phyloP scores from a whole-genome alignment of 208 protist species.

The Leishmania braziliensis region DNA sequence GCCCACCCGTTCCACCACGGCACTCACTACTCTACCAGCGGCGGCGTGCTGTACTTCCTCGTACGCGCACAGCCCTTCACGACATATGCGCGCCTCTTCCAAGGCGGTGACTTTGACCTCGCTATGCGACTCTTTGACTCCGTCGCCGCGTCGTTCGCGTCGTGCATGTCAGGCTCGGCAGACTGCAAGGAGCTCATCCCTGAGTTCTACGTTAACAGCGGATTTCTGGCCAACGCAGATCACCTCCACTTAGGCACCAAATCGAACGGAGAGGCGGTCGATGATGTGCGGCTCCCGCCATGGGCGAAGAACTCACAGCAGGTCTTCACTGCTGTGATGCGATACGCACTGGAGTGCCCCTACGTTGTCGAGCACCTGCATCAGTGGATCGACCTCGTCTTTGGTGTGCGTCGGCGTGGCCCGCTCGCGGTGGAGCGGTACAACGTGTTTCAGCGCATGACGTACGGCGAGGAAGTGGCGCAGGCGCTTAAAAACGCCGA shows the following conservation, averaged over 20 bases:
- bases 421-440: slow-evolving; percentile 78
- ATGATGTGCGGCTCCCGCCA: slow-evolving; percentile 94
- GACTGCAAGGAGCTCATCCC: slow-evolving; percentile 97
- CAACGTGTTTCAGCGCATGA: slow-evolving; percentile 97
- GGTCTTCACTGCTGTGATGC: slow-evolving; percentile 92
- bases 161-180: slow-evolving; percentile 75
- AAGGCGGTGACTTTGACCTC: slow-evolving; percentile 93
- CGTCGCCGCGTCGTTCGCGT: slow-evolving; percentile 77
- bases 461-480: slow-evolving; percentile 95
- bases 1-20: slow-evolving; percentile 96
- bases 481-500: slow-evolving; percentile 82
- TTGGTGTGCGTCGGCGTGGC: slow-evolving; percentile 96
- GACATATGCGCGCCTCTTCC: slow-evolving; percentile 82
- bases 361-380: slow-evolving; percentile 93
- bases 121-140: slow-evolving; percentile 95
- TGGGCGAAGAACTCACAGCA: slow-evolving; percentile 94
- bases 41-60: slow-evolving; percentile 96
- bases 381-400: slow-evolving; percentile 99
- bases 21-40: slow-evolving; percentile 97
- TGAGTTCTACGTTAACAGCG: slow-evolving; percentile 95
- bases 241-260: slow-evolving; percentile 83
- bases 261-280: slow-evolving; percentile 83
- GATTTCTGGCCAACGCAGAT: slow-evolving; percentile 94
- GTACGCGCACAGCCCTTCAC: slow-evolving; percentile 98
- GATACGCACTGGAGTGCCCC: slow-evolving; percentile 93